phyloP scores from a whole-genome alignment of 2,329 filamentous ascomycete species.

The Atkinsonella texensis region DNA sequence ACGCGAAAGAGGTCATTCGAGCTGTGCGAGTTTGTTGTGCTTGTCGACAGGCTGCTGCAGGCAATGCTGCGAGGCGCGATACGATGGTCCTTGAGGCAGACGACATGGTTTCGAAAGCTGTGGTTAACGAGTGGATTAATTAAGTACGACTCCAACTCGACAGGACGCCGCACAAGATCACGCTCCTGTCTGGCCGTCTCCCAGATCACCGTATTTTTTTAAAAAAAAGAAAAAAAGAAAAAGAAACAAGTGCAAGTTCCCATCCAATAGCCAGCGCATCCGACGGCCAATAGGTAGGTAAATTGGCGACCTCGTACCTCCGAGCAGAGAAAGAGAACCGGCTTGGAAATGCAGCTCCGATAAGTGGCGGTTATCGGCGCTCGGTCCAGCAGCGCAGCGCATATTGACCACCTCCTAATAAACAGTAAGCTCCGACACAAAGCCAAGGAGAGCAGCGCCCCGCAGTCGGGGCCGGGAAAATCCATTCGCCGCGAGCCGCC shows the following conservation, averaged over 20 bases:
- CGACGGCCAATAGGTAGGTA: neutral
- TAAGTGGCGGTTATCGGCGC: slow-evolving; percentile 7
- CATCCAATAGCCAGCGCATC: neutral
- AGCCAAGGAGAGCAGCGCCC: too few species aligned
- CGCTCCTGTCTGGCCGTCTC: too few species aligned
- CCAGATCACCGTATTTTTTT: neutral
- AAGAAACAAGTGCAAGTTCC: neutral
- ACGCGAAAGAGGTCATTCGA: slow-evolving; percentile 2
- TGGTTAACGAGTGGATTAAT: neutral
- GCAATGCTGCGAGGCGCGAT: slow-evolving; percentile 21
- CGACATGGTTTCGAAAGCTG: slow-evolving; percentile 12
- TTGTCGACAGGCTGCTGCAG: slow-evolving; percentile 18
- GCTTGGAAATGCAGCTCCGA: slow-evolving; percentile 10
- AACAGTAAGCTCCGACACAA: neutral
- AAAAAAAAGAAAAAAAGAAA: too few species aligned
- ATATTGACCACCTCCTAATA: neutral
- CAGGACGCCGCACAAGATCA: neutral
- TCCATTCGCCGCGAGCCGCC: slow-evolving; percentile 20
- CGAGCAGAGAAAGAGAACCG: slow-evolving; percentile 2
- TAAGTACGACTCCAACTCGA: neutral
- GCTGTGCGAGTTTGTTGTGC: slow-evolving; percentile 14
- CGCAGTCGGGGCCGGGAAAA: slow-evolving; percentile 18
- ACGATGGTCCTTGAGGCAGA: slow-evolving; percentile 21
- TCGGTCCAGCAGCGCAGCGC: neutral
- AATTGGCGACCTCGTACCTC: neutral